Conservation (phyloP, 805 yeast genomes). For the Saturnispora diversa region DNA sequence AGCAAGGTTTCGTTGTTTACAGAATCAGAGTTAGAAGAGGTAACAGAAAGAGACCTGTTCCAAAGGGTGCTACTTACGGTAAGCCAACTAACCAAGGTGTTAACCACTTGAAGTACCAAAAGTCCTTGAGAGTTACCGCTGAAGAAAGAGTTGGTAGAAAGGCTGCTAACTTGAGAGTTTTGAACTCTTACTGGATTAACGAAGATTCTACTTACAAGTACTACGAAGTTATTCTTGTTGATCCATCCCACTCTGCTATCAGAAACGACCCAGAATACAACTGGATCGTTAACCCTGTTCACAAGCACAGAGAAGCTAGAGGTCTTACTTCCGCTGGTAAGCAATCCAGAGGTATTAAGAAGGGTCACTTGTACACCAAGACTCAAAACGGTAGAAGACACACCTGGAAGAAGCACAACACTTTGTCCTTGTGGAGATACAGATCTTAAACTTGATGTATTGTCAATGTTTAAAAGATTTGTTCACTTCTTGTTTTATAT, state of each 20-base stretch:
- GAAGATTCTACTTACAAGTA: slow-evolving; percentile 99
- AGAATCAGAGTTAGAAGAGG: slow-evolving; percentile 99
- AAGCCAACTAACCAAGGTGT: slow-evolving; percentile 99
- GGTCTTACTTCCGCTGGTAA: slow-evolving; percentile 97
- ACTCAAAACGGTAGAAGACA: slow-evolving; percentile 98
- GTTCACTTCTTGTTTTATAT: background rate
- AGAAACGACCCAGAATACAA: slow-evolving; percentile 97
- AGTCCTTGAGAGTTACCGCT: slow-evolving; percentile 95
- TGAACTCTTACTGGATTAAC: slow-evolving; percentile 99
- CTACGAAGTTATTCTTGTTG: slow-evolving; percentile 96
- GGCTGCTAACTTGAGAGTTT: slow-evolving; percentile 97
- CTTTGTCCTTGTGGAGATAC: slow-evolving; percentile 99
- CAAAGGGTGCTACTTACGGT: slow-evolving; percentile 99
- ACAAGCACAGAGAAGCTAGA: slow-evolving; percentile 99
- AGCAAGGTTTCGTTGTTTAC: slow-evolving; percentile 98
- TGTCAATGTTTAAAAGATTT: too few relatives aligned
- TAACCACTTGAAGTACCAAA: slow-evolving; percentile 98
- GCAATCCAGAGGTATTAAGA: slow-evolving; percentile 99
- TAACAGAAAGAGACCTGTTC: slow-evolving; percentile 99
- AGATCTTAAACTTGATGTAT: slow-evolving; percentile 52
- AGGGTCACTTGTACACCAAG: slow-evolving; percentile 99
- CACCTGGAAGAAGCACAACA: slow-evolving; percentile 99
- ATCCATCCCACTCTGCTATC: slow-evolving; percentile 97
- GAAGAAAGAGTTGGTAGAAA: slow-evolving; percentile 99
- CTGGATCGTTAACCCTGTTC: slow-evolving; percentile 99